Conservation (phyloP, 768 basidiomycete genomes). For the Lactifluus pinguis region DNA sequence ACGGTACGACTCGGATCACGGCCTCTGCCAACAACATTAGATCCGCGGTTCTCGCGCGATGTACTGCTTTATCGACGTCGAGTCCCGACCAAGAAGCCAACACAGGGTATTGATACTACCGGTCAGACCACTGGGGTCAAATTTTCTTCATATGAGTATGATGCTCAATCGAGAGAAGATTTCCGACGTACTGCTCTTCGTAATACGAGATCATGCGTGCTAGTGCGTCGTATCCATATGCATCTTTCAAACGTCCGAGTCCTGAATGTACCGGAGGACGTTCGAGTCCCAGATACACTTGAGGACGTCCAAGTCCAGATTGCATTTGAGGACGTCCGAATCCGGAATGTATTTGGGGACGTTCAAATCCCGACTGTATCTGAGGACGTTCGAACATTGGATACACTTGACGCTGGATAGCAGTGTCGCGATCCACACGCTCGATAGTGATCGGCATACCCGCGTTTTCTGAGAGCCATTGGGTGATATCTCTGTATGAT, state of each 20-base stretch:
- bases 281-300: too few relatives aligned
- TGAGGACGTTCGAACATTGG: too few relatives aligned
- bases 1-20: neutral
- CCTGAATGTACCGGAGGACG: too few relatives aligned
- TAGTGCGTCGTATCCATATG: conserved; percentile 23
- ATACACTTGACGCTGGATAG: conserved; percentile 8
- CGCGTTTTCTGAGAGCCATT: conserved; percentile 16
- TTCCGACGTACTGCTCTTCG: conserved; percentile 23
- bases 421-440: conserved; percentile 19
- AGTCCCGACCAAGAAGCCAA: conserved; percentile 28
- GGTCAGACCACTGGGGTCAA: conserved; percentile 23
- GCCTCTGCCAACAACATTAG: neutral
- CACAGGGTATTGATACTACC: conserved; percentile 27
- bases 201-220: conserved; percentile 29
- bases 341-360: too few relatives aligned
- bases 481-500: conserved; percentile 25
- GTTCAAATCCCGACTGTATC: too few relatives aligned
- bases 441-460: conserved; percentile 19
- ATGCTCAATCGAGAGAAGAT: neutral
- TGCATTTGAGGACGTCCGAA: too few relatives aligned
- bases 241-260: conserved; percentile 12
- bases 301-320: too few relatives aligned
- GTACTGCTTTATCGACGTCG: conserved; percentile 23
- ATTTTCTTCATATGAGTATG: neutral
- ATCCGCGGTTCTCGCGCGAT: conserved; percentile 20